Evolutionary conservation across 2,329 filamentous ascomycete species (phyloP), one percentile per base, ranked within the genome.

Genomic region (Aschersonia sp.): DNA sequence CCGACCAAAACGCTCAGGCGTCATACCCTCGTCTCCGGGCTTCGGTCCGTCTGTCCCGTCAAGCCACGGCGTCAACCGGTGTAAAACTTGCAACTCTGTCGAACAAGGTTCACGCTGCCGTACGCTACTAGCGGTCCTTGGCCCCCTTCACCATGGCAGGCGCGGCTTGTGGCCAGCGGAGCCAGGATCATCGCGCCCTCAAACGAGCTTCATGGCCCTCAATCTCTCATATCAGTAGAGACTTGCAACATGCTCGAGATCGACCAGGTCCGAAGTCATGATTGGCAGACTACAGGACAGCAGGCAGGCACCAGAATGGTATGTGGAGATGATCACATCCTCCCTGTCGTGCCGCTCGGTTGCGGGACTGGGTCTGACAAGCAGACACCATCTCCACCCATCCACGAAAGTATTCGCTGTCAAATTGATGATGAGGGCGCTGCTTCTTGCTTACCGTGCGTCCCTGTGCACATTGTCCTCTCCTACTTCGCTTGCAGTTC

Each of bases 1-100:
- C 35, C 35, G 8, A 37, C 35, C 35, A 12, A 41, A 42, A 42
- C 45, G 39, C 11, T 46, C 39, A 46, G 45, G 39, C 45, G 45
- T 39, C 45, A 46, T 39, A 46, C 39, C 37, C 45, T 46, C 45
- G 45, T 40, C 43, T 43, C 42, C 43, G 42, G 46, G 41, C 43
- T 30, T 42, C 42, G 46, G 46, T 40, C 46, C 46, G 46, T 35
- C 33, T 44, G 30, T 47, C 35, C 42, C 42, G 46, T 30, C n/a
- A 35, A 39, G 39, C 45, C 45, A 42, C 45, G 14, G 41, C 45
- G 22, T 42, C 41, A 11, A n/a, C 22, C n/a, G 41, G 41, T 9
- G 14, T 14, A 4, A 7, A 7, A 14, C 10, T 11, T 11, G 41
- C 5, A 42, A 42, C 41, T 42, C 41, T 42, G 41, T 29, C 41